These are phyloP conservation scores for Prunus campanulata DNA, from an alignment of 306 rosid genomes.

Conservation along the genomic window DNA sequence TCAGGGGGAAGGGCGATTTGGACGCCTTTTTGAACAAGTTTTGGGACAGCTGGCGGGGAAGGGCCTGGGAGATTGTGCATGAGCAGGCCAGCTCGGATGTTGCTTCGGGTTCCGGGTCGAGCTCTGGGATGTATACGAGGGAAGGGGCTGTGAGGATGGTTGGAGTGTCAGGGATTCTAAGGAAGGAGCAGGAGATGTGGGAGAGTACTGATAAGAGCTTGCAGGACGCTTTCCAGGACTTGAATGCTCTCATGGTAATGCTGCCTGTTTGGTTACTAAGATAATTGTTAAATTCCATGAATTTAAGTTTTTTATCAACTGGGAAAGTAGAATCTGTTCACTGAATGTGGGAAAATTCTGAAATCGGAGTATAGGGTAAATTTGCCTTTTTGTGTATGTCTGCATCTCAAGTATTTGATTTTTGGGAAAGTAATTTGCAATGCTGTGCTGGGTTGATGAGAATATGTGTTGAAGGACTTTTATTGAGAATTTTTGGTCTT, in stretches of 20 bases:
- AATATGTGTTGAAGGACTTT: background rate
- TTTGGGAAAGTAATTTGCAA: background rate
- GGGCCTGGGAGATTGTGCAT: slow-evolving; percentile 64
- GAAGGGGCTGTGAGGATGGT: slow-evolving; percentile 95
- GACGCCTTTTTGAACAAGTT: slow-evolving; percentile 68
- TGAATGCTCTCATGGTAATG: slow-evolving; percentile 93
- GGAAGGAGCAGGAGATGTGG: slow-evolving; percentile 98
- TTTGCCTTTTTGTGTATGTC: no score
- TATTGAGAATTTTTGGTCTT: background rate
- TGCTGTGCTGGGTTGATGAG: background rate
- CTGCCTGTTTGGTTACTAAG: background rate
- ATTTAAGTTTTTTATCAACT: background rate
- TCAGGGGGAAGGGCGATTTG: slow-evolving; percentile 80
- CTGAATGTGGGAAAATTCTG: background rate
- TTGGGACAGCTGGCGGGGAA: slow-evolving; percentile 80
- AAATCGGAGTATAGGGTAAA: background rate
- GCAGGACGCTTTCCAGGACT: slow-evolving; percentile 96
- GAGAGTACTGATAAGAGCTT: slow-evolving; percentile 95
- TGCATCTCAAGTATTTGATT: background rate
- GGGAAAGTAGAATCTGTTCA: background rate
- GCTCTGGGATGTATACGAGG: slow-evolving; percentile 46
- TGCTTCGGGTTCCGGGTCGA: slow-evolving; percentile 25
- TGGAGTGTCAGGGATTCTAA: slow-evolving; percentile 92
- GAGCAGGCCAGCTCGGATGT: background rate
- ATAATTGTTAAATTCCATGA: background rate